Evolutionary conservation across 2,329 filamentous ascomycete species (phyloP).

Genomic region (Ambrosiella cleistominuta): DNA sequence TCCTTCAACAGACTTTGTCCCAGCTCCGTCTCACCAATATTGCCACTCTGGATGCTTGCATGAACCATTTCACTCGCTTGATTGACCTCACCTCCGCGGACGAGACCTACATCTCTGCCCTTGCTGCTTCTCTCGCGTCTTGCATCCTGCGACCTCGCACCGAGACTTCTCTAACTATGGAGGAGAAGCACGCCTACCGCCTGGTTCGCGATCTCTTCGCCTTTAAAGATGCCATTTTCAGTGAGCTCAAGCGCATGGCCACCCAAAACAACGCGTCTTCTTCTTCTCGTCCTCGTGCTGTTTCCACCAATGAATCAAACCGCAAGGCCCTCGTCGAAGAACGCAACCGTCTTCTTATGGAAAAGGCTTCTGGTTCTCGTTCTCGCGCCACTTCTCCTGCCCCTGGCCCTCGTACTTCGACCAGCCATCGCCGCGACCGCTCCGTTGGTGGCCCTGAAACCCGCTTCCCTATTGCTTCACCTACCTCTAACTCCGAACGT

Average conservation of each 20-base stretch:
- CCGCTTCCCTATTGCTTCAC: conserved; percentile 67
- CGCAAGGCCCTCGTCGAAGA: conserved; percentile 89
- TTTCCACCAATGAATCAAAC: conserved; percentile 91
- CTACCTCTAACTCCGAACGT: conserved; percentile 34
- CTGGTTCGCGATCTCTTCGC: conserved; percentile 81
- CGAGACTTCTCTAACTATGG: conserved; percentile 82
- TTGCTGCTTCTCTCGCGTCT: conserved; percentile 61
- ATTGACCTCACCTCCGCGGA: conserved; percentile 95
- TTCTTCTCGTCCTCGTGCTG: conserved; percentile 55
- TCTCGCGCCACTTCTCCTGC: conserved; percentile 60
- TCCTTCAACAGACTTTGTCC: conserved; percentile 87
- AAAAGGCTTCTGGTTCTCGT: conserved; percentile 44
- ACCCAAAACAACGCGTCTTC: conserved; percentile 47
- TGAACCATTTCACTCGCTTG: conserved; percentile 92
- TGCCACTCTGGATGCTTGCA: conserved; percentile 92
- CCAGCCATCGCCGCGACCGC: conserved; percentile 58
- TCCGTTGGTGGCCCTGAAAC: conserved; percentile 58
- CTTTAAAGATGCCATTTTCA: conserved; percentile 90
- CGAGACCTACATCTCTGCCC: conserved; percentile 59
- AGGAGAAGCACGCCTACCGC: conserved; percentile 83
- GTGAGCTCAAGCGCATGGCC: conserved; percentile 81
- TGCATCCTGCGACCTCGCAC: conserved; percentile 75
- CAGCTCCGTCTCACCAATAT: conserved; percentile 94
- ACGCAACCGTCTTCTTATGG: conserved; percentile 64
- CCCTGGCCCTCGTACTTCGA: conserved; percentile 31